Evolutionary conservation across 1,284 basidiomycete genomes (phyloP), one percentile per base, ranked within the genome.

Genomic region (Earliella scabrosa): DNA sequence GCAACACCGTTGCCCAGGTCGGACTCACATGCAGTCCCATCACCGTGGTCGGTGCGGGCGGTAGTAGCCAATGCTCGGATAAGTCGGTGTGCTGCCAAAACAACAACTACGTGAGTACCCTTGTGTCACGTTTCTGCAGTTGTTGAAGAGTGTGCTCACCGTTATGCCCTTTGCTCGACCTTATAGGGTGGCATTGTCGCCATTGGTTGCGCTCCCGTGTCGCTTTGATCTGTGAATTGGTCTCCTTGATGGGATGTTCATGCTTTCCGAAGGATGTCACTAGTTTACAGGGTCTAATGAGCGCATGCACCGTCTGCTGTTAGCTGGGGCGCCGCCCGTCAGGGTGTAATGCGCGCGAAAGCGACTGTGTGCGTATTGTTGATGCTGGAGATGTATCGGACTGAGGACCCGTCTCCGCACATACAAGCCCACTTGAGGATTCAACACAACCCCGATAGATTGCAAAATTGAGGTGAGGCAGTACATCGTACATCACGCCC

Each of bases 31-130:
- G 61, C 57, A 56, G 54, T 4, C 63, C 63, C 11, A 36, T 64
- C 38, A 54, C 56, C 21, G 52, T 58, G 24, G 45, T 69, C 49
- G 59, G 55, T 11, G 52, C 29, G 13, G 66, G 63, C 41, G 23
- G 32, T 5, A 46, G 52, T 31, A 44, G 38, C 45, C 18, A 54
- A 2, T 65, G 63, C 61, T 27, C 39, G 14, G 46, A 54, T 6
- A 49, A 34, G 38, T 38, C 60, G 5, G 64, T 66, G 29, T 66
- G 63, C 63, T 64, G 64, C 59, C 21, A 58, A 54, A 59, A 66
- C 63, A 66, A 66, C 64, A 61, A 54, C 57, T 45, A 58, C 38
- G 63, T 64, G 44, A 56, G 60, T 52, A 14, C 34, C n/a, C n/a
- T 5, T 10, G 7, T 18, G 18, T 8, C 9, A 16, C 8, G 26